Evolutionary conservation across 805 yeast genomes (phyloP), one percentile per base, ranked within the genome.

Genomic region (Yarrowia phangngaensis): DNA sequence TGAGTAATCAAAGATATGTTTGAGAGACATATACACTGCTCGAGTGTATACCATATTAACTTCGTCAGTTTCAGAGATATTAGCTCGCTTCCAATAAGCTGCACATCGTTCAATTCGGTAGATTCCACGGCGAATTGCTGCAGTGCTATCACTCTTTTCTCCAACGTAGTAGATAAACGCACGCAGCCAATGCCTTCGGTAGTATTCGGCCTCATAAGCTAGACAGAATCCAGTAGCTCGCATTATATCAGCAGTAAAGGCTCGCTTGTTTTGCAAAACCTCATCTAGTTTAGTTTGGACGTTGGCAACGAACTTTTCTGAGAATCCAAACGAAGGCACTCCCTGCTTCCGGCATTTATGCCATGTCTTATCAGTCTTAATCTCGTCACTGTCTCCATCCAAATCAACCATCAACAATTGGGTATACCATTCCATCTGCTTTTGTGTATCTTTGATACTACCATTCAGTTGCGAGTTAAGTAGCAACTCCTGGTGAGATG

Each of bases 381-480:
- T 38, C 2, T 38, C 45, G 14, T 38, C 45, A n/a, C 19, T 27
- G 8, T 38, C 45, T 13, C 45, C 45, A n/a, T 38, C 45, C 45
- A 38, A 19, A 27, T 38, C 45, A 8, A 38, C 45, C 45, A 38
- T 38, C 8, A 38, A 24, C 6, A 38, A 32, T 24, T 38, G 45
- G 6, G 45, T 38, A 19, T n/a, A 38, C 45, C 45, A 38, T 14
- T 38, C 45, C 3, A 38, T 24, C 14, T 38, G 45, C 17, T 38
- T 38, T 32, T 38, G 45, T 13, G 24, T 26, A 19, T 38, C 45
- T 8, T 38, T 38, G 8, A 24, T 38, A 24, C 24, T 27, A n/a
- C 32, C 45, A 5, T 6, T 19, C 13, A 38, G 45, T 15, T 38
- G 45, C 1, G 45, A 38, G 11, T 38, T 20, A 5, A 38, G 45